A percentile compares a stretch with the other conserved stretches of the same genome.
phyloP scores from a whole-genome alignment of 805 yeast species.

The Sugiyamaella smithiae region DNA sequence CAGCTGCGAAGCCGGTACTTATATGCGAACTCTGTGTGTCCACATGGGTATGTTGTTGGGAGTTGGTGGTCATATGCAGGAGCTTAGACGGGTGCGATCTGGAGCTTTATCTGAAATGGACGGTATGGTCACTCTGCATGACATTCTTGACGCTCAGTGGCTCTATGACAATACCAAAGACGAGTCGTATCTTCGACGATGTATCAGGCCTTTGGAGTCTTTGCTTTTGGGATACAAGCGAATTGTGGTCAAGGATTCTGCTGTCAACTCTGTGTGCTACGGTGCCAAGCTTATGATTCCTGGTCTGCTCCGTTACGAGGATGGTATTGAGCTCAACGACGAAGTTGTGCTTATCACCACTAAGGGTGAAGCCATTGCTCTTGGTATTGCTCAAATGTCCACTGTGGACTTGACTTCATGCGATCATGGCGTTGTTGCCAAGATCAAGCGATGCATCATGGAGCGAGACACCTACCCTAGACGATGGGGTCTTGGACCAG shows the following conservation, averaged over 20 bases:
- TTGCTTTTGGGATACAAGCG: constrained; percentile 93
- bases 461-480: constrained; percentile 99
- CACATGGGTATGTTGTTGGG: constrained; percentile 98
- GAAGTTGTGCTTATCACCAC: constrained; percentile 98
- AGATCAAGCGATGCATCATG: constrained; percentile 98
- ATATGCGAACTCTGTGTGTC: constrained; percentile 98
- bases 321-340: constrained; percentile 94
- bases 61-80: constrained; percentile 99
- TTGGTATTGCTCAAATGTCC: constrained; percentile 98
- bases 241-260: constrained; percentile 90
- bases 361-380: constrained; percentile 98
- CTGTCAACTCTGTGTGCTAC: constrained; percentile 96
- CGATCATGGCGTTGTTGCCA: constrained; percentile 98
- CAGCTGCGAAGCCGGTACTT: constrained; percentile 99
- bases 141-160: constrained; percentile 98
- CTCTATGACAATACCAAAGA: constrained; percentile 95
- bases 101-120: constrained; percentile 93
- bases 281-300: constrained; percentile 99
- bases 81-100: constrained; percentile 96
- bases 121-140: constrained; percentile 92
- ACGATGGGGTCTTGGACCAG: constrained; percentile 99
- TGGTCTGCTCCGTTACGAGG: constrained; percentile 95
- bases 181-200: constrained; percentile 90
- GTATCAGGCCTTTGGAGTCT: constrained; percentile 93
- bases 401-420: constrained; percentile 94